Base-by-base conservation (phyloP, 2,329 filamentous ascomycete genomes). In the Diplodia corticola region DNA sequence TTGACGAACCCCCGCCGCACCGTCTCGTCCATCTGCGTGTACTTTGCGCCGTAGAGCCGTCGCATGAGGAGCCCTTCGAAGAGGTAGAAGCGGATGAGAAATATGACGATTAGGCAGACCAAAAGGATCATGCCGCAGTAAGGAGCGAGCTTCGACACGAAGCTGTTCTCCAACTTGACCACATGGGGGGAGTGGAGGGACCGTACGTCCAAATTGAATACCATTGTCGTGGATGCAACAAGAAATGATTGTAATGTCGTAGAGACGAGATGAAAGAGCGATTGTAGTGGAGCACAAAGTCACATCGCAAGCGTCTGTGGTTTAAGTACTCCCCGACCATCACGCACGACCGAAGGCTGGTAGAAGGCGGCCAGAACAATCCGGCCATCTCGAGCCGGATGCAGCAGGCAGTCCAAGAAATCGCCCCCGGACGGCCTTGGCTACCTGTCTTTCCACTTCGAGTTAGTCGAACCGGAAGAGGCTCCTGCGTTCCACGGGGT, bases 1-100 rank as follows among this genome's bases (percentile, higher is more conserved):
- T 83, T 82, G 40, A 82, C 73, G 67, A 83, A 82, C 0, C 79
- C 79, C 9, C 79, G 74, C 4, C 76, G 72, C 22, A 77, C 75
- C 0, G 70, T 66, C 15, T 80, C 78, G 59, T 73, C 73, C 65
- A 82, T 74, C 5, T 70, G 55, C 0, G 72, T 74, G 67, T 79
- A 82, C 9, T 67, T 76, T 6, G 68, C 22, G 7, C 76, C 74
- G 64, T 81, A 81, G 9, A 76, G 33, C 6, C 69, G 70, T 22
- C 69, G 68, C 3, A 81, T 72, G 1, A 81, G 71, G 66, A 79
- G 78, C 0, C 57, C 70, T 67, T 82, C 80, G 13, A 82, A 72
- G n/a, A 81, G 10, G 61, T 81, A 73, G 40, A 69, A 69, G 10
- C 72, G 72, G 4, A 69, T 59, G 10, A 73, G 20, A 24, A 67